Evolutionary conservation across 2,329 filamentous ascomycete species (phyloP).

Genomic region (Sordariomycetes sp.): DNA sequence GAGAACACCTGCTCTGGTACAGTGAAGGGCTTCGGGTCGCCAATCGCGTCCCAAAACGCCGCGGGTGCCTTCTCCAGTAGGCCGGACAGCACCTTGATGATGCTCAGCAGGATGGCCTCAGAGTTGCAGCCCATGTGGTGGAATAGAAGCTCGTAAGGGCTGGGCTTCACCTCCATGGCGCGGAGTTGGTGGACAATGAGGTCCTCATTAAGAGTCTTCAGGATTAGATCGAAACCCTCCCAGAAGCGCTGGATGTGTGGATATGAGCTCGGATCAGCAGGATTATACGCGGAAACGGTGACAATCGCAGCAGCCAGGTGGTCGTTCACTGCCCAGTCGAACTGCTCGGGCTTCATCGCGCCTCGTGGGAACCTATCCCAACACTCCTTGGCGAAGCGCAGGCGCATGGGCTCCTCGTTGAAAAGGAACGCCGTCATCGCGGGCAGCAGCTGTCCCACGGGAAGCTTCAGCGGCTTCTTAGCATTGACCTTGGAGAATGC

Average conservation of each 20-base stretch:
- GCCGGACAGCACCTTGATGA: constrained; percentile 56
- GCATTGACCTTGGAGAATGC: constrained; percentile 70
- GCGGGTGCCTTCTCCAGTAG: constrained; percentile 64
- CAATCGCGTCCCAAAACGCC: constrained; percentile 82
- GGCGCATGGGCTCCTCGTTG: constrained; percentile 49
- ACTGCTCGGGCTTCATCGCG: constrained; percentile 55
- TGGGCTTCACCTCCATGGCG: constrained; percentile 65
- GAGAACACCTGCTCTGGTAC: constrained; percentile 76
- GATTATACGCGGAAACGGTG: constrained; percentile 38
- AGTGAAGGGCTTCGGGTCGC: constrained; percentile 63
- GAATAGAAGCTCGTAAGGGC: constrained; percentile 49
- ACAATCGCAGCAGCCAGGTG: constrained; percentile 55
- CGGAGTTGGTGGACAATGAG: constrained; percentile 68
- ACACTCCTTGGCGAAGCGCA: constrained; percentile 53
- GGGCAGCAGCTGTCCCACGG: constrained; percentile 59
- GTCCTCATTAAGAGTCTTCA: constrained; percentile 59
- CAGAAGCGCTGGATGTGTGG: constrained; percentile 58
- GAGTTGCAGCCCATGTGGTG: constrained; percentile 39
- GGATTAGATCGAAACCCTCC: constrained; percentile 61
- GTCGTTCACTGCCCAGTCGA: constrained; percentile 76
- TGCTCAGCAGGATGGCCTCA: constrained; percentile 47
- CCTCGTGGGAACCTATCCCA: constrained; percentile 53
- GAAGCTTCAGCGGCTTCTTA: constrained; percentile 66
- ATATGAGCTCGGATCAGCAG: constrained; percentile 16
- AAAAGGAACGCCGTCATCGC: constrained; percentile 81